Evolutionary conservation across 2,329 filamentous ascomycete species (phyloP).

Genomic region (Exophiala sp.): DNA sequence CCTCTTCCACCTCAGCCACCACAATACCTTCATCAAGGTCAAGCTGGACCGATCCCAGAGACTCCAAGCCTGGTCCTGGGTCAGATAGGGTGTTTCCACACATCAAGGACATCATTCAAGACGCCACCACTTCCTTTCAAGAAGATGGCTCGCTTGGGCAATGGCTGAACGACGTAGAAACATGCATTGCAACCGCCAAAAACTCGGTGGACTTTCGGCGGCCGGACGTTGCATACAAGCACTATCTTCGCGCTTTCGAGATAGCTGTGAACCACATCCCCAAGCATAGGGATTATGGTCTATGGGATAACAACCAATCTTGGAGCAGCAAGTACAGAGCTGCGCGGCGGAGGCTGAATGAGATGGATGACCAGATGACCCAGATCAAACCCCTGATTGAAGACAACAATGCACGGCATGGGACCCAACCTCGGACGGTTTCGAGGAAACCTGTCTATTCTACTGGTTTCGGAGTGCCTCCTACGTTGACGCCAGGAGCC

Average conservation of each 20-base stretch:
- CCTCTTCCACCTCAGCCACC: conserved; percentile 11
- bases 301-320: conserved; percentile 51
- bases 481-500: conserved; percentile 2
- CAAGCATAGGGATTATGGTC: conserved; percentile 68
- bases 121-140: conserved; percentile 43
- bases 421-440: conserved; percentile 46
- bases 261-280: conserved; percentile 75
- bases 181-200: conserved; percentile 36
- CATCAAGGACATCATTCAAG: conserved; percentile 43
- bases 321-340: conserved; percentile 50
- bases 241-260: conserved; percentile 78
- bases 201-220: conserved; percentile 55
- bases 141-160: conserved; percentile 26
- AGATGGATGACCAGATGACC: conserved; percentile 46
- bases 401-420: conserved; percentile 61
- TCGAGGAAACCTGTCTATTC: conserved; percentile 19
- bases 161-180: conserved; percentile 35
- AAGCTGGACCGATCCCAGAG: conserved; percentile 26
- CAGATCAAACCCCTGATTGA: conserved; percentile 59
- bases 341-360: conserved; percentile 32
- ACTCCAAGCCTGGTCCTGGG: conserved; percentile 11
- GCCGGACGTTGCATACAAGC: conserved; percentile 72
- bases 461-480: conserved; percentile 18
- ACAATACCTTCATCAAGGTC: conserved; percentile 8
- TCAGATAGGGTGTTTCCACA: conserved; percentile 35